These are phyloP conservation scores for Fusarium nisikadoi DNA, from an alignment of 2,329 filamentous ascomycete genomes.

Conservation along the genomic window DNA sequence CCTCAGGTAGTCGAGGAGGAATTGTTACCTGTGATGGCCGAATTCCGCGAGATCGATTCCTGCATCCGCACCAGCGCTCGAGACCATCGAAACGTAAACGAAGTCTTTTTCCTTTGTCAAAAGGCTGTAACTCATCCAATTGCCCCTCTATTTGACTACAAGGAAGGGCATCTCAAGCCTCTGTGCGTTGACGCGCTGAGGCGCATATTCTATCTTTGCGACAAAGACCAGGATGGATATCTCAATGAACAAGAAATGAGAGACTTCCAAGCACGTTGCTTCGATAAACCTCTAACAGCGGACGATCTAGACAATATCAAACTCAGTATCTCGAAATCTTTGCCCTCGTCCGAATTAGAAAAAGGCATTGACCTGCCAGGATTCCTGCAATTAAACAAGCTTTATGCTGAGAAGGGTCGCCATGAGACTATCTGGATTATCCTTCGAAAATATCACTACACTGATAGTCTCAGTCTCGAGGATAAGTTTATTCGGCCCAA, in stretches of 20 bases:
- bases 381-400: constrained; percentile 91
- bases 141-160: constrained; percentile 95
- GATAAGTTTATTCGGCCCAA: constrained; percentile 92
- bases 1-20: constrained; percentile 93
- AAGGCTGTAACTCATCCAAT: constrained; percentile 98
- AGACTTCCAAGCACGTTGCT: constrained; percentile 91
- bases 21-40: constrained; percentile 97
- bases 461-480: constrained; percentile 90
- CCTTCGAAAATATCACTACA: constrained; percentile 92
- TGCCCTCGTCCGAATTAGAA: constrained; percentile 70
- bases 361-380: constrained; percentile 83
- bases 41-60: constrained; percentile 98
- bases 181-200: constrained; percentile 86
- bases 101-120: constrained; percentile 97
- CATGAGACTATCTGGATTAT: constrained; percentile 99
- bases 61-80: constrained; percentile 95
- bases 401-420: constrained; percentile 96
- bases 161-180: constrained; percentile 88
- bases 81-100: constrained; percentile 93
- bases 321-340: constrained; percentile 77
- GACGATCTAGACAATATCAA: constrained; percentile 94
- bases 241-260: constrained; percentile 91
- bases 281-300: constrained; percentile 83
- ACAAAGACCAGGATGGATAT: constrained; percentile 95
- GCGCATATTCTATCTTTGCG: constrained; percentile 93